Conservation (phyloP, 768 basidiomycete species). For the Pleurotus tuber-regium region DNA sequence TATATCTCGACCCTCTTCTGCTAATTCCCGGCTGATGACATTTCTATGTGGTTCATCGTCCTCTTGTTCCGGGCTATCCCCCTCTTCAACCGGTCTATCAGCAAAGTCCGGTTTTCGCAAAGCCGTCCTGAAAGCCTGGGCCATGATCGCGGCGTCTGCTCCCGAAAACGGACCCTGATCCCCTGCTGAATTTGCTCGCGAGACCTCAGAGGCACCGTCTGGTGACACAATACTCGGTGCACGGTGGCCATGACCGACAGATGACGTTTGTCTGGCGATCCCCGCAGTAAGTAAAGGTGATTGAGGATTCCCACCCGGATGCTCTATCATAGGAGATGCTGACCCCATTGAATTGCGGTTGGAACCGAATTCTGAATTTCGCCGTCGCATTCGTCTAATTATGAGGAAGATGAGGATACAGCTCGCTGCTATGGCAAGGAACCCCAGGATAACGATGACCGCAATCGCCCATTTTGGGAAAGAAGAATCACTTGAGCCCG, state of each 20-base stretch:
- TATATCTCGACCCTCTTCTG: slow-evolving; percentile 88
- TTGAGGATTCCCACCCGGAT: slow-evolving; percentile 36
- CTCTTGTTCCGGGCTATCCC: slow-evolving; percentile 54
- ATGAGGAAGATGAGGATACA: slow-evolving; percentile 72
- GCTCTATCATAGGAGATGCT: slow-evolving; percentile 78
- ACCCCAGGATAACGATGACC: slow-evolving; percentile 82
- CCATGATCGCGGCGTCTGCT: slow-evolving; percentile 90
- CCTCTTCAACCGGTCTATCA: slow-evolving; percentile 66
- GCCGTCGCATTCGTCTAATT: slow-evolving; percentile 62
- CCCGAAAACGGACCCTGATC: slow-evolving; percentile 74
- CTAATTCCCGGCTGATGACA: slow-evolving; percentile 70
- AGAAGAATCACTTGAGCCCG: slow-evolving; percentile 25
- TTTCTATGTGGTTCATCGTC: slow-evolving; percentile 27
- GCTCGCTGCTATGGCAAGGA: slow-evolving; percentile 73
- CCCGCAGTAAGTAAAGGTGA: slow-evolving; percentile 43
- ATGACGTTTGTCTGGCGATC: slow-evolving; percentile 21
- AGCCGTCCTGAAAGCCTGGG: slow-evolving; percentile 86
- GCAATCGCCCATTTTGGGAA: slow-evolving; percentile 94
- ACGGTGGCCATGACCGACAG: slow-evolving; percentile 27
- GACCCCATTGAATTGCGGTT: slow-evolving; percentile 78
- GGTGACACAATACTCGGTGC: slow-evolving; percentile 48
- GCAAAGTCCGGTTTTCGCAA: slow-evolving; percentile 88
- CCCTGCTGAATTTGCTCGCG: slow-evolving; percentile 55
- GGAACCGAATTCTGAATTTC: slow-evolving; percentile 39
- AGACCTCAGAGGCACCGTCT: slow-evolving; percentile 75